Conservation (phyloP, 176 grass and related monocot species). For the Carex pumila region DNA sequence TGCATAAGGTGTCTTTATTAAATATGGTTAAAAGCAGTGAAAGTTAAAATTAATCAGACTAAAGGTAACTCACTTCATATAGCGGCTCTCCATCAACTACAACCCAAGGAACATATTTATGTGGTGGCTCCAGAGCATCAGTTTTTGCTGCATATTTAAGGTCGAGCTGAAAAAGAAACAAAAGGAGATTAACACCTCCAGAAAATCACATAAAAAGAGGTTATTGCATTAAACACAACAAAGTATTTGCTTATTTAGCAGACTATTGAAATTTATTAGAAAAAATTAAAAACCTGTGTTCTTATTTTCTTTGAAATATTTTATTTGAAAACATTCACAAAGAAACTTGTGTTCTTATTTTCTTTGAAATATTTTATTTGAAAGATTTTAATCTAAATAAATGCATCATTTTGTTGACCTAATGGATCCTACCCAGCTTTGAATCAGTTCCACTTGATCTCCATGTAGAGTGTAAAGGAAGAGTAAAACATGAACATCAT, state of each 20-base stretch:
- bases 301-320: background rate
- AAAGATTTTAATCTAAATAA: background rate
- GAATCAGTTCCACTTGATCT: background rate
- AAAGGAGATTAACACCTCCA: background rate
- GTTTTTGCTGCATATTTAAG: slow-evolving; percentile 72
- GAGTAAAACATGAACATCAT: background rate
- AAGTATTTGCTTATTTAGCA: background rate
- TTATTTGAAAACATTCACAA: background rate
- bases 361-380: background rate
- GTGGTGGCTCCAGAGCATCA: slow-evolving; percentile 54
- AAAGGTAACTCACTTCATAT: slow-evolving; percentile 36
- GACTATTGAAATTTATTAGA: background rate
- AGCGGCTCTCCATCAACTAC: slow-evolving; percentile 75
- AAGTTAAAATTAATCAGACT: background rate
- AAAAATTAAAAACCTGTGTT: background rate
- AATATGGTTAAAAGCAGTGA: background rate
- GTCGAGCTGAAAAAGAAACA: slow-evolving; percentile 42
- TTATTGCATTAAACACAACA: background rate
- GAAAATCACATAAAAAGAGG: background rate
- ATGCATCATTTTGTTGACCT: background rate
- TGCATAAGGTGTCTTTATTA: background rate
- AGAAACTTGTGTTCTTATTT: background rate
- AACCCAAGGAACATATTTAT: slow-evolving; percentile 86
- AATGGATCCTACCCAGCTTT: background rate
- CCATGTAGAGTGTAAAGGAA: background rate